Evolutionary conservation across 2,329 filamentous ascomycete species (phyloP).

Genomic region (Monosporascus sp.): DNA sequence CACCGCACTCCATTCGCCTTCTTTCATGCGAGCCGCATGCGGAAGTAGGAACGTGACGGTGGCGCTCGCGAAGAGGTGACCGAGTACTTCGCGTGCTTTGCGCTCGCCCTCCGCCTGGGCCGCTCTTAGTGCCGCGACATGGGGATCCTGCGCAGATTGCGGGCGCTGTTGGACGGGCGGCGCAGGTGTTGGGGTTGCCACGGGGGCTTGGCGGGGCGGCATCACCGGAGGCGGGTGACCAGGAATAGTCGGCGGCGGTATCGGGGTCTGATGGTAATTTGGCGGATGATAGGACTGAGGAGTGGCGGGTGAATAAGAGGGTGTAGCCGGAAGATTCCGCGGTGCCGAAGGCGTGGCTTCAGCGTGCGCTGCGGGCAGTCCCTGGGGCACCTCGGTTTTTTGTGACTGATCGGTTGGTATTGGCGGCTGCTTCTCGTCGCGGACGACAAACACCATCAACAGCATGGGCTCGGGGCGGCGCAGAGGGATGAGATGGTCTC

Average conservation of each 20-base stretch:
- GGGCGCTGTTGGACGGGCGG: conserved; percentile 8
- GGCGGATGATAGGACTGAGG: conserved; percentile 26
- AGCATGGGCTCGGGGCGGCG: conserved; percentile 70
- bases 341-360: conserved; percentile 24
- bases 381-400: conserved; percentile 14
- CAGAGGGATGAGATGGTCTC: conserved; percentile 73
- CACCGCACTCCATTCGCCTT: conserved; percentile 71
- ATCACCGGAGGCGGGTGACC: conserved; percentile 21
- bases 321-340: conserved; percentile 29
- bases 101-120: conserved; percentile 47
- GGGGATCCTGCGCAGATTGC: conserved; percentile 26
- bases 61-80: conserved; percentile 55
- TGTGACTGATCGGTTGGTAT: conserved; percentile 22
- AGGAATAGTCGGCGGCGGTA: conserved; percentile 27
- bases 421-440: conserved; percentile 46
- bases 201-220: conserved; percentile 12
- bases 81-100: conserved; percentile 59
- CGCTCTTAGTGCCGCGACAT: conserved; percentile 34
- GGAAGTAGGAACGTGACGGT: conserved; percentile 66
- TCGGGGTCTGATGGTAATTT: conserved; percentile 27
- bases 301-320: conserved; percentile 40
- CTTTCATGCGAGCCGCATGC: conserved; percentile 62
- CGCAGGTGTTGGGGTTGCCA: conserved; percentile 9
- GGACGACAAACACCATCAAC: conserved; percentile 79
- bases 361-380: conserved; percentile 23